Percentiles rank a stretch among this genome's conserved stretches.
Evolutionary conservation across 805 yeast species (phyloP).

Genomic region (Barnettozyma siamensis): DNA sequence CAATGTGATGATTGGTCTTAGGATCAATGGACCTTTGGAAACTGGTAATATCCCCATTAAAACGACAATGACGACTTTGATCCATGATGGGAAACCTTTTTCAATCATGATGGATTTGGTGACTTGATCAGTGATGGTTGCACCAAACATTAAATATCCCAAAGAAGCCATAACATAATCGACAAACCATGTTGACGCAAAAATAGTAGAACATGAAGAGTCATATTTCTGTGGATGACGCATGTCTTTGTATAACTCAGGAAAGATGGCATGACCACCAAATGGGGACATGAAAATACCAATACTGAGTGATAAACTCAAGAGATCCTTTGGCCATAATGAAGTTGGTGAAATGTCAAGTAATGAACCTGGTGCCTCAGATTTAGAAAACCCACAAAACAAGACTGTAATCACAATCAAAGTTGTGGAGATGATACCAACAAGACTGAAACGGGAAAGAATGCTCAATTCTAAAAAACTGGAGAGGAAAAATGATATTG

Average conservation of each 20-base stretch:
- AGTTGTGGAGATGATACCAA: constrained; percentile 53
- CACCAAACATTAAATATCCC: constrained; percentile 81
- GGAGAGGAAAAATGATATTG: constrained; percentile 35
- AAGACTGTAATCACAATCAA: constrained; percentile 42
- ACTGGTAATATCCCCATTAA: constrained; percentile 67
- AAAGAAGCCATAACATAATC: constrained; percentile 57
- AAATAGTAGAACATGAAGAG: constrained; percentile 49
- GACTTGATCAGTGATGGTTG: constrained; percentile 59
- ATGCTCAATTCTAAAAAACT: constrained; percentile 53
- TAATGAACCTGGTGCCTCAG: constrained; percentile 49
- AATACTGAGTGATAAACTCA: constrained; percentile 42
- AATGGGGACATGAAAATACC: constrained; percentile 73
- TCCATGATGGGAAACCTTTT: constrained; percentile 58
- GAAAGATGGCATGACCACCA: constrained; percentile 83
- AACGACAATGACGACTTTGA: constrained; percentile 37
- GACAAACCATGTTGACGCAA: constrained; percentile 49
- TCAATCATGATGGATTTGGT: constrained; percentile 68
- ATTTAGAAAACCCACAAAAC: constrained; percentile 40
- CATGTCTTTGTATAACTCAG: constrained; percentile 72
- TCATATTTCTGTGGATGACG: constrained; percentile 58
- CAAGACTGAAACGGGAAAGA: constrained; percentile 46
- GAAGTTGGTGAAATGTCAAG: constrained; percentile 38
- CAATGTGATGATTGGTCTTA: constrained; percentile 66
- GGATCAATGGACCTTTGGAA: constrained; percentile 71
- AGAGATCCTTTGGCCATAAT: constrained; percentile 33